These are phyloP conservation scores for Galium porrigens DNA, from an alignment of 305 asterid genomes.

Conservation along the genomic window DNA sequence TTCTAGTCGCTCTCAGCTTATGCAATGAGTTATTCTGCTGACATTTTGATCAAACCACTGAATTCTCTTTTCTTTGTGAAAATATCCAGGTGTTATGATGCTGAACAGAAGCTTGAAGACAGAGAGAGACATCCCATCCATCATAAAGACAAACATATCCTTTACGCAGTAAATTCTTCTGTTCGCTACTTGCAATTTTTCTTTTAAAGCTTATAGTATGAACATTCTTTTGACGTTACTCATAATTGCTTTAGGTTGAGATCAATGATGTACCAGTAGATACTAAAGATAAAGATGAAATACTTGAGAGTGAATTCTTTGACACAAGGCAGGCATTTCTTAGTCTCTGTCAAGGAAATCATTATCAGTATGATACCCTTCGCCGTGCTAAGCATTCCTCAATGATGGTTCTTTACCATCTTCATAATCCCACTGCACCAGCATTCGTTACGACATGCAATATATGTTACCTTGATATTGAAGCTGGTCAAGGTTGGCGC, in stretches of 20 bases:
- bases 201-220: background rate
- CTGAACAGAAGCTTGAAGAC: conserved; percentile 69
- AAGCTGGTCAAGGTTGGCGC: conserved; percentile 95
- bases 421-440: conserved; percentile 96
- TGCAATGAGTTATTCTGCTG: background rate
- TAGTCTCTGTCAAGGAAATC: conserved; percentile 93
- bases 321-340: conserved; percentile 95
- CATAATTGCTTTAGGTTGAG: conserved; percentile 43
- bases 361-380: conserved; percentile 88
- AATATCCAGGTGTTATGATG: conserved; percentile 64
- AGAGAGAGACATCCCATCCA: conserved; percentile 73
- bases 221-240: conserved; percentile 11
- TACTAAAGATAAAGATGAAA: conserved; percentile 71
- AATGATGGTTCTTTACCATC: conserved; percentile 96
- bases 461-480: conserved; percentile 62
- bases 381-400: conserved; percentile 96
- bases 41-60: background rate
- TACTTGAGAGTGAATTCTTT: conserved; percentile 88
- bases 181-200: background rate
- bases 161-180: conserved; percentile 45
- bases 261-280: conserved; percentile 50
- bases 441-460: conserved; percentile 65
- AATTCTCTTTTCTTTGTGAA: background rate
- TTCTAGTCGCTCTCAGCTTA: background rate
- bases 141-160: conserved; percentile 63